Base-by-base conservation (phyloP, 768 basidiomycete genomes). In the Tylopilus cervinicoccineus region DNA sequence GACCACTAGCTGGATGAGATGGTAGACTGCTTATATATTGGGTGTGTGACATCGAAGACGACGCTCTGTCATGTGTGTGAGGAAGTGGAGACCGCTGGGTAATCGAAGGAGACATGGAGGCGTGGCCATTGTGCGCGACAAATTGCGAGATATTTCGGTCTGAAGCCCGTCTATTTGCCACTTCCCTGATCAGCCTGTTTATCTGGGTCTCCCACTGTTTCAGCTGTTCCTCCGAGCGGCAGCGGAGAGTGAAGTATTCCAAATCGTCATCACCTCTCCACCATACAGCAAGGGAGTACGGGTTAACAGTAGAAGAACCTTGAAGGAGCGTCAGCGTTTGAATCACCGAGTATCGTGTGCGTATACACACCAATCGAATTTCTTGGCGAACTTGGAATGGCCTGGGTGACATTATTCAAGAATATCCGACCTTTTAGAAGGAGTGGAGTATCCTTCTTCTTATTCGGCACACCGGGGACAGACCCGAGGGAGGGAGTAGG, bases 351-450 rank as follows among this genome's bases (percentile, higher is more conserved):
- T 45, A 39, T 37, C 47, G 11, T 43, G 20, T 54, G 50, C 4
- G 32, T n/a, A 42, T 38, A 76, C 83, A 49, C 57, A 88, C 91
- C 79, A 53, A 74, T 72, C 22, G 79, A 79, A 43, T 73, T 75
- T 57, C 78, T 76, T n/a, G 79, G 69, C 7, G 78, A 75, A 9
- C 72, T 74, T 31, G 86, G 77, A 45, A 80, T 72, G 13, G 91
- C 90, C 55, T 86, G 79, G 0, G 91, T 93, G 43, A 98, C 92
- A 60, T 98, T 99, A 55, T 93, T 93, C 56, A 98, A 75, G 70
- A 96, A 98, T 52, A 99, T 98, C 24, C 96, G 84, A 5, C 96
- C 96, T 61, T 99, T 99, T 50, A 99, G 72, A 20, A 93, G 78
- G 28, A 97, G 79, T 22, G 85, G 86, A 0, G 89, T 87, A 57